Percentiles rank a stretch among this genome's conserved stretches.
phyloP scores from a whole-genome alignment of 164 flowering plant species.

The Cinnamomum micranthum region DNA sequence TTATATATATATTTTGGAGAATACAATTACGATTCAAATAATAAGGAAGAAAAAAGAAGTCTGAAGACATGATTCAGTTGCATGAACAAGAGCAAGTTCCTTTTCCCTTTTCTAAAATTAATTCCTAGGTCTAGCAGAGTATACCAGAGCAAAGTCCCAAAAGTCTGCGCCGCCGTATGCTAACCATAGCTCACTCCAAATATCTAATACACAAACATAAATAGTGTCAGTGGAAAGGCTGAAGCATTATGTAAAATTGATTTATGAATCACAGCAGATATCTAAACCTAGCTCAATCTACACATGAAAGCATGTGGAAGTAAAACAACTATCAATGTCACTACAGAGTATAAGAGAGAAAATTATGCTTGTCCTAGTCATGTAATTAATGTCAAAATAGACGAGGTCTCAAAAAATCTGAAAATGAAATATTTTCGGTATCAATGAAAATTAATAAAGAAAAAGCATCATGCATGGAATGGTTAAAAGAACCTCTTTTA shows the following conservation, averaged over 20 bases:
- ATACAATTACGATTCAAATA: not conserved
- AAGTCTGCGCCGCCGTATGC: slow-evolving; percentile 80
- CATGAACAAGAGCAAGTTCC: not conserved
- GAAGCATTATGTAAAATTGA: slow-evolving; percentile 6
- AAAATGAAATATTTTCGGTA: no score
- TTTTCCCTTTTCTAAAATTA: not conserved
- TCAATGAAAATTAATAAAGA: no score
- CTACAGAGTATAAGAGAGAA: not conserved
- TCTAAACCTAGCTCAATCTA: not conserved
- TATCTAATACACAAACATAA: slow-evolving; percentile 13
- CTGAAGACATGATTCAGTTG: not conserved
- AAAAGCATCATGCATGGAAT: no score
- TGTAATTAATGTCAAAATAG: no score
- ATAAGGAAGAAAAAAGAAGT: not conserved
- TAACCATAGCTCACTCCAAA: slow-evolving; percentile 55
- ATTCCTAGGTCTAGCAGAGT: not conserved
- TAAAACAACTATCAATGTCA: not conserved
- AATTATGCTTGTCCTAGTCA: not conserved
- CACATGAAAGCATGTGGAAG: not conserved
- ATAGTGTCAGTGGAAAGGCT: slow-evolving; percentile 12
- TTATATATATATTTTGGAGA: no score
- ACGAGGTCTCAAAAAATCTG: no score
- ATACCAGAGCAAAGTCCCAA: slow-evolving; percentile 69
- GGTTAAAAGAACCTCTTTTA: no score
- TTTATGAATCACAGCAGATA: not conserved